These are phyloP conservation scores for Ustulina deusta DNA, from an alignment of 2,329 filamentous ascomycete genomes.

Conservation along the genomic window DNA sequence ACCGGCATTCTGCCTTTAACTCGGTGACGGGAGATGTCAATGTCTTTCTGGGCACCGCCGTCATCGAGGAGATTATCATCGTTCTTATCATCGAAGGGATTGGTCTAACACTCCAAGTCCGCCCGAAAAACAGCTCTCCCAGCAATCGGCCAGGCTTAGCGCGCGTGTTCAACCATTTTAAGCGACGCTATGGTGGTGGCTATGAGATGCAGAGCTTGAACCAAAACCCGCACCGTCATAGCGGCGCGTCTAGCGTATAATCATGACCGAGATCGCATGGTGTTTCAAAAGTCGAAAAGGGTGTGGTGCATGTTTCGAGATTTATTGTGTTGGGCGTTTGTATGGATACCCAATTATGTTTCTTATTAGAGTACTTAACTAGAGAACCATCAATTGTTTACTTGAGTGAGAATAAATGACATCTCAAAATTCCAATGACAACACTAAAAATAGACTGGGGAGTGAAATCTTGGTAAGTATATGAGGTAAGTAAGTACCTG, in stretches of 20 bases:
- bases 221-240: not conserved
- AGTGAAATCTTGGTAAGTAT: not conserved
- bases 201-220: slow-evolving; percentile 23
- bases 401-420: not conserved
- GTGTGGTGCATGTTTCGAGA: not conserved
- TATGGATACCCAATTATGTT: slow-evolving; percentile 2
- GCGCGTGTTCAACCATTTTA: not conserved
- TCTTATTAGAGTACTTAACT: not conserved
- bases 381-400: not conserved
- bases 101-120: slow-evolving; percentile 55
- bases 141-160: not conserved
- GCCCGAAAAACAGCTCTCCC: slow-evolving; percentile 28
- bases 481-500: no score
- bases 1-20: slow-evolving; percentile 57
- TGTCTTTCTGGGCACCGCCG: slow-evolving; percentile 59
- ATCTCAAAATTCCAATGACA: not conserved
- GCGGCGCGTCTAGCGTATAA: not conserved
- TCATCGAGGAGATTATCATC: slow-evolving; percentile 64
- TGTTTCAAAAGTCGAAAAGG: not conserved
- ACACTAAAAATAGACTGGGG: not conserved
- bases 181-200: slow-evolving; percentile 1
- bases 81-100: slow-evolving; percentile 57
- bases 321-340: not conserved
- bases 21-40: slow-evolving; percentile 54
- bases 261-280: not conserved